A percentile compares a stretch with the other conserved stretches of the same genome.
Evolutionary conservation across 1,284 basidiomycete species (phyloP).

Genomic region (Phenoliferia sp.): DNA sequence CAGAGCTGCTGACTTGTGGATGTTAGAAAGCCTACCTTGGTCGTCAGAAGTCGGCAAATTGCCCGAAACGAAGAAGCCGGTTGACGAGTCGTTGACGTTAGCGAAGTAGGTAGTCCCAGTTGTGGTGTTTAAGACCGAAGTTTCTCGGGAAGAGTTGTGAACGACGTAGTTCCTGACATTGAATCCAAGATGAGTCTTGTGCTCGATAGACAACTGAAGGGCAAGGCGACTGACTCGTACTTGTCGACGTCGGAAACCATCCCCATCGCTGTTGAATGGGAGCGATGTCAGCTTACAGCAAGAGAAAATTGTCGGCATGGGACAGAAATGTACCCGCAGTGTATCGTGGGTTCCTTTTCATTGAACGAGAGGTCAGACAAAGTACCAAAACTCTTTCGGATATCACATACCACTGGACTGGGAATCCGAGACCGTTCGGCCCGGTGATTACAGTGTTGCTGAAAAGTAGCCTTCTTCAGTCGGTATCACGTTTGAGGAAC

Average conservation of each 20-base stretch:
- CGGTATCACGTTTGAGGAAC: not conserved
- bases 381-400: not conserved
- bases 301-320: not conserved
- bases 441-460: conserved; percentile 39
- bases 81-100: conserved; percentile 41
- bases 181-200: not conserved
- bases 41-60: too few relatives aligned
- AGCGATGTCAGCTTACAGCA: conserved; percentile 33
- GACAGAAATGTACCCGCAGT: too few relatives aligned
- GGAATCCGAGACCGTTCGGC: conserved; percentile 43
- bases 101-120: conserved; percentile 42
- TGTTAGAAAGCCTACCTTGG: too few relatives aligned
- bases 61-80: conserved; percentile 38
- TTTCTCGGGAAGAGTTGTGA: conserved; percentile 39
- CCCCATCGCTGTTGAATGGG: conserved; percentile 44
- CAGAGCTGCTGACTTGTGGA: too few relatives aligned
- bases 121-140: conserved; percentile 35
- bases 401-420: conserved; percentile 39
- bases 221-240: conserved; percentile 16
- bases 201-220: too few relatives aligned
- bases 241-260: conserved; percentile 36
- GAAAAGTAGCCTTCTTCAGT: conserved; percentile 20
- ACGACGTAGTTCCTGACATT: conserved; percentile 7
- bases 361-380: too few relatives aligned
- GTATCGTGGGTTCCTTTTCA: too few relatives aligned